Base-by-base conservation (phyloP, 306 rosid species). In the Canavalia gladiata region DNA sequence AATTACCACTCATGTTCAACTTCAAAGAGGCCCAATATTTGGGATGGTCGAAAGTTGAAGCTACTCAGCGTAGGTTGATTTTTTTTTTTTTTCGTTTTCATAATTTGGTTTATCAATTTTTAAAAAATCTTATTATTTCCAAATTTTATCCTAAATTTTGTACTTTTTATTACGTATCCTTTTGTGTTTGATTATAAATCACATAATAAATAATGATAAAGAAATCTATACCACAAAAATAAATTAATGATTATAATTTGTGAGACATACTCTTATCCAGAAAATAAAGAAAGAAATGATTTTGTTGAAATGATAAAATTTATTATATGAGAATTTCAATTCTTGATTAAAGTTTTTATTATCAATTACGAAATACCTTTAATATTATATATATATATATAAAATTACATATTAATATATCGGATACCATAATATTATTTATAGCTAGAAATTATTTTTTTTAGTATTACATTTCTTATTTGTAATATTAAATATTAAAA, bases 1-100 rank as follows among this genome's bases (percentile, higher is more conserved):
- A 70, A 31, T 7, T 49, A 28, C 29, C 29, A 4, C 45, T 69
- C 39, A 34, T 35, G 39, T 35, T 62, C 67, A 50, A 51, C 28
- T 60, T 72, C 47, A 5, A 47, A 46, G 43, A 50, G 66, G 66
- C 65, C 49, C 73, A 60, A 60, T 50, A 50, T 28, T 58, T 58
- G 47, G 47, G 43, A 58, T 70, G 62, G 6, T 59, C 54, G 3
- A 6, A 34, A 31, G 12, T 55, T 4, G 29, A 42, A 31, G 39
- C 50, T 41, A 12, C 3, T 78, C 7, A 43, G 37, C 9, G 68
- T 9, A 51, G 45, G 34, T 37, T 65, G 7, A 50, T 46, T 76
- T 49, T 51, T 30, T 13, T 51, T 30, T 13, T 30, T 31, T 37
- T n/a, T 30, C 43, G 41, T 13, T 5, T 55, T 45, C 30, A 37